These are phyloP conservation scores for Gremmenia infestans DNA, from an alignment of 2,329 filamentous ascomycete species.

Conservation along the genomic window DNA sequence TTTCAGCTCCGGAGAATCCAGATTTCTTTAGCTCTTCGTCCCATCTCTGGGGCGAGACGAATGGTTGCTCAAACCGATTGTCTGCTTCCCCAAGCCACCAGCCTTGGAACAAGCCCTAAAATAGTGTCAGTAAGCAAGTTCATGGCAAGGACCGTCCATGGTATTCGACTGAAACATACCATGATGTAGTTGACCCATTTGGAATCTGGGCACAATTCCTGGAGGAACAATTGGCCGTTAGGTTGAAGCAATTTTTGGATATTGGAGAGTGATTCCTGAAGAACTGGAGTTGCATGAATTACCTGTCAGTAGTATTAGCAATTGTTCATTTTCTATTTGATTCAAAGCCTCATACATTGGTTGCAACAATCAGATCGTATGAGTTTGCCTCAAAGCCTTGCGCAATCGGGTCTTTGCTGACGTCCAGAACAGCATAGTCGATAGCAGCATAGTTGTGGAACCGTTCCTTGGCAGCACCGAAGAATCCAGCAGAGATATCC, in stretches of 20 bases:
- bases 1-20: constrained; percentile 32
- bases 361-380: constrained; percentile 26
- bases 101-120: constrained; percentile 7
- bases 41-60: constrained; percentile 25
- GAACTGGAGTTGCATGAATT: constrained; percentile 21
- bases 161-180: not conserved
- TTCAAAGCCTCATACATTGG: constrained; percentile 10
- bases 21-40: constrained; percentile 19
- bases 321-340: too few species aligned
- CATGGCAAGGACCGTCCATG: too few species aligned
- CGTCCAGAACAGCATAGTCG: constrained; percentile 32
- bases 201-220: constrained; percentile 4
- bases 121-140: not conserved
- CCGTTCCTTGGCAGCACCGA: constrained; percentile 28
- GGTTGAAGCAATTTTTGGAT: constrained; percentile 17
- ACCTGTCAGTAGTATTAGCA: not conserved
- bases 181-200: not conserved
- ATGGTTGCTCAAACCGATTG: constrained; percentile 22
- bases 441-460: constrained; percentile 21
- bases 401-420: constrained; percentile 27
- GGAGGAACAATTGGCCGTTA: constrained; percentile 14
- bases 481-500: constrained; percentile 29
- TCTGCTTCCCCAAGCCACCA: constrained; percentile 23
- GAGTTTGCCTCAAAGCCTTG: constrained; percentile 32
- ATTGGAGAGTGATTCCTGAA: constrained; percentile 16